Percentiles rank a stretch among this genome's conserved stretches.
These are phyloP conservation scores for Nepenthes alata DNA, from an alignment of 179 eudicot genomes.

Conservation along the genomic window DNA sequence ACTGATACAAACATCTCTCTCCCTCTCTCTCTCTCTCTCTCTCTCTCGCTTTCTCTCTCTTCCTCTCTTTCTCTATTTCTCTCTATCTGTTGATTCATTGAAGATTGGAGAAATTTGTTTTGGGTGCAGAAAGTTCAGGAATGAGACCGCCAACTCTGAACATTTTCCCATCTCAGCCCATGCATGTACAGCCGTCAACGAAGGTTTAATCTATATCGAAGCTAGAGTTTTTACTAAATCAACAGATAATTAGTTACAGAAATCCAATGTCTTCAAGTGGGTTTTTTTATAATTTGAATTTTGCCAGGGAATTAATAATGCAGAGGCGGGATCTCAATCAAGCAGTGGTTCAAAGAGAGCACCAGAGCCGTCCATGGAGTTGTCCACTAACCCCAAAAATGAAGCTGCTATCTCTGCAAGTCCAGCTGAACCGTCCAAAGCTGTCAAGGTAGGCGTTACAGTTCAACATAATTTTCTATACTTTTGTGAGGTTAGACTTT, in stretches of 20 bases:
- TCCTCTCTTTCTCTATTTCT: too few relatives aligned
- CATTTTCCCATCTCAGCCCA: conserved; percentile 96
- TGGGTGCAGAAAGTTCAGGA: conserved; percentile 57
- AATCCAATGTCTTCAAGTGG: too few relatives aligned
- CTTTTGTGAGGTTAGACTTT: not conserved
- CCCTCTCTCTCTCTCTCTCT: too few relatives aligned
- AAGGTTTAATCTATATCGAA: not conserved
- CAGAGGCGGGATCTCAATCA: too few relatives aligned
- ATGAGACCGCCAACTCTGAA: conserved; percentile 87
- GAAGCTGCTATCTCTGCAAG: conserved; percentile 14
- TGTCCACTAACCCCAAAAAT: conserved; percentile 26
- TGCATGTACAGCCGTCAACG: conserved; percentile 57
- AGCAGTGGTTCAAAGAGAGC: too few relatives aligned
- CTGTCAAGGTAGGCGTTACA: conserved; percentile 42
- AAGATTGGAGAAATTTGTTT: not conserved
- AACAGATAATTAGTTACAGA: too few relatives aligned
- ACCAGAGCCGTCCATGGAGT: conserved; percentile 26
- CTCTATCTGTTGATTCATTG: too few relatives aligned
- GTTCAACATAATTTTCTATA: not conserved
- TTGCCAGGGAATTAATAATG: too few relatives aligned
- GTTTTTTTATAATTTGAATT: too few relatives aligned
- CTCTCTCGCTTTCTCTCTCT: too few relatives aligned
- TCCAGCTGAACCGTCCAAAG: conserved; percentile 40
- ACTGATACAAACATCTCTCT: too few relatives aligned
- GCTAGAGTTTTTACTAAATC: too few relatives aligned